phyloP scores from a whole-genome alignment of 1,284 basidiomycete species.

The Marasmius sp. region DNA sequence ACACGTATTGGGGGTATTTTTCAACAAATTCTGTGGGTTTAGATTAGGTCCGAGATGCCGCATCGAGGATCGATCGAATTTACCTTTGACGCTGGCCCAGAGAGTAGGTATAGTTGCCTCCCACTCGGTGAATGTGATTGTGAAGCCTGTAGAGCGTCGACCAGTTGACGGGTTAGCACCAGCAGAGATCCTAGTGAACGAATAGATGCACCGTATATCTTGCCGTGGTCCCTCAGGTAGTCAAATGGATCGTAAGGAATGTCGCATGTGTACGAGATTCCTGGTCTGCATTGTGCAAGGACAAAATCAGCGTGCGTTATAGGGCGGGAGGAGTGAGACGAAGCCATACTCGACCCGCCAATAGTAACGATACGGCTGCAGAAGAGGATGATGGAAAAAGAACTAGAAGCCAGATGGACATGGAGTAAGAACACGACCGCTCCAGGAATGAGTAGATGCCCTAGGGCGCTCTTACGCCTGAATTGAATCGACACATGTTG shows the following conservation, averaged over 20 bases:
- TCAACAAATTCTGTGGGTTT: conserved; percentile 60
- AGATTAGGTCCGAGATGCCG: neutral
- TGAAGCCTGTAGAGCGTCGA: conserved; percentile 54
- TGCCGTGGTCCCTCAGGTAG: conserved; percentile 74
- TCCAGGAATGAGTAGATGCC: neutral
- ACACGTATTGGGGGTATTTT: conserved; percentile 66
- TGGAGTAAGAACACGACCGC: neutral
- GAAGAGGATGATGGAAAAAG: conserved; percentile 49
- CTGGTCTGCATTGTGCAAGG: conserved; percentile 42
- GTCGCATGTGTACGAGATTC: conserved; percentile 75
- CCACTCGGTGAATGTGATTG: conserved; percentile 78
- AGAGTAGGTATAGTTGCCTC: conserved; percentile 77
- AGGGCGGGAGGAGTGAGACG: too few species aligned
- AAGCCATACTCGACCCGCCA: conserved; percentile 58
- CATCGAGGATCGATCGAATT: neutral
- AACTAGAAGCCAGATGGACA: conserved; percentile 31
- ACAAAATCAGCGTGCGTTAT: neutral
- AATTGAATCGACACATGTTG: conserved; percentile 86
- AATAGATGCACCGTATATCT: conserved; percentile 52
- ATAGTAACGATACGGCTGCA: conserved; percentile 52
- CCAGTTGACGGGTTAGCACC: neutral
- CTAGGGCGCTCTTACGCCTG: conserved; percentile 44
- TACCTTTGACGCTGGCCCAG: conserved; percentile 71
- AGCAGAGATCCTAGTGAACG: neutral
- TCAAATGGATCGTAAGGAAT: conserved; percentile 74